These are phyloP conservation scores for Avena sativa DNA, from an alignment of 176 grass and related monocot species.

Conservation along the genomic window DNA sequence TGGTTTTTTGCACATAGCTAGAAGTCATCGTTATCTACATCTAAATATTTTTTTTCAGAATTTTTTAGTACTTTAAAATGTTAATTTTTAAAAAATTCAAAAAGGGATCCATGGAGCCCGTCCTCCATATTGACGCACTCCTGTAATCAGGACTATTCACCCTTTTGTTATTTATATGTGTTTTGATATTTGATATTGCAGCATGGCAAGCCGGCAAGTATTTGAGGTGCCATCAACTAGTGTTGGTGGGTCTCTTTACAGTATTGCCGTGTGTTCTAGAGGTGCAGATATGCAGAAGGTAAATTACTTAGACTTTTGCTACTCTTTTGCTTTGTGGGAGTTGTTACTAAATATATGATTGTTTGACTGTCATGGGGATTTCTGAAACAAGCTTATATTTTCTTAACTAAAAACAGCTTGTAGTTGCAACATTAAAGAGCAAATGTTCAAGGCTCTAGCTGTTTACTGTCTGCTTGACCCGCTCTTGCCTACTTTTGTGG, in stretches of 20 bases:
- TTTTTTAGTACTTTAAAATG: no score
- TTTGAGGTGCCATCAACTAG: conserved; percentile 75
- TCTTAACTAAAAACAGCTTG: neutral
- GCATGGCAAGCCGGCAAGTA: conserved; percentile 85
- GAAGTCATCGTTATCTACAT: no score
- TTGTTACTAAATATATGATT: conserved; percentile 12
- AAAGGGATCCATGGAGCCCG: no score
- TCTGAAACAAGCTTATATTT: conserved; percentile 23
- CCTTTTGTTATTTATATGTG: conserved; percentile 36
- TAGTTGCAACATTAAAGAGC: neutral
- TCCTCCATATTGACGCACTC: no score
- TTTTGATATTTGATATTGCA: conserved; percentile 59
- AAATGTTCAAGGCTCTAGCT: neutral
- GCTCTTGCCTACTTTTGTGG: no score
- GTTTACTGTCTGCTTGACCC: no score
- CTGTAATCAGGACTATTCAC: neutral
- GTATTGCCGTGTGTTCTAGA: conserved; percentile 84
- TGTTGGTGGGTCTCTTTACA: conserved; percentile 81
- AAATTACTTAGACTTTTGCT: conserved; percentile 18
- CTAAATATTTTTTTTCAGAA: no score
- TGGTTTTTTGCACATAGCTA: no score
- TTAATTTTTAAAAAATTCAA: no score
- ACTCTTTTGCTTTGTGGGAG: conserved; percentile 19
- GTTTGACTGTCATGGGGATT: conserved; percentile 11
- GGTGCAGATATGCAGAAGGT: conserved; percentile 85